Conservation (phyloP, 768 basidiomycete species). For the Agrocybe pediades region DNA sequence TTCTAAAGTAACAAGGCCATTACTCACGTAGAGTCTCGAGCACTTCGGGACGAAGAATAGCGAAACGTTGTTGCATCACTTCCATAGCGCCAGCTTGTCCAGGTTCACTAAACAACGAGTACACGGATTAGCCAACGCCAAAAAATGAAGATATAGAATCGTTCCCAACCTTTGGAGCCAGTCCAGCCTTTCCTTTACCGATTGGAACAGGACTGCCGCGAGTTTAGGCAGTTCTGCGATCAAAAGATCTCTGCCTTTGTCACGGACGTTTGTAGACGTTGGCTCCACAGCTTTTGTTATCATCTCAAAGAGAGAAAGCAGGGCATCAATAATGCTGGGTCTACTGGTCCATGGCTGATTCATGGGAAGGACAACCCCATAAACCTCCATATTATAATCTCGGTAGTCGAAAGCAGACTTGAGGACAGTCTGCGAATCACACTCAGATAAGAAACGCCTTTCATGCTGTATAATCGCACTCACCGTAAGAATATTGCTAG, state of each 20-base stretch:
- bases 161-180: constrained; percentile 69
- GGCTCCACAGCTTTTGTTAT: constrained; percentile 53
- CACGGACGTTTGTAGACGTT: too few relatives aligned
- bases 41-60: constrained; percentile 71
- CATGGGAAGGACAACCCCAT: constrained; percentile 75
- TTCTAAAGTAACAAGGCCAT: neutral
- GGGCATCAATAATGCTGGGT: constrained; percentile 63
- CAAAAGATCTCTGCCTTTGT: constrained; percentile 37
- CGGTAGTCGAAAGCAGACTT: constrained; percentile 77
- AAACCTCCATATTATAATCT: constrained; percentile 67
- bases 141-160: neutral
- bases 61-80: constrained; percentile 67
- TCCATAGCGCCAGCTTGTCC: constrained; percentile 50
- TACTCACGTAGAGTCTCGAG: constrained; percentile 79
- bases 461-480: constrained; percentile 21
- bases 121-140: neutral
- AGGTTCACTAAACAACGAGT: constrained; percentile 13
- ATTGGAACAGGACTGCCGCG: constrained; percentile 63
- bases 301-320: constrained; percentile 71
- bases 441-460: neutral
- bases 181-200: constrained; percentile 65
- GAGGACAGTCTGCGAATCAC: constrained; percentile 57
- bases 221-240: constrained; percentile 64
- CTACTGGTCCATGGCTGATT: constrained; percentile 85
- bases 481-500: constrained; percentile 72